Conservation (phyloP, 305 asterid species). For the Fraxinus paxiana region DNA sequence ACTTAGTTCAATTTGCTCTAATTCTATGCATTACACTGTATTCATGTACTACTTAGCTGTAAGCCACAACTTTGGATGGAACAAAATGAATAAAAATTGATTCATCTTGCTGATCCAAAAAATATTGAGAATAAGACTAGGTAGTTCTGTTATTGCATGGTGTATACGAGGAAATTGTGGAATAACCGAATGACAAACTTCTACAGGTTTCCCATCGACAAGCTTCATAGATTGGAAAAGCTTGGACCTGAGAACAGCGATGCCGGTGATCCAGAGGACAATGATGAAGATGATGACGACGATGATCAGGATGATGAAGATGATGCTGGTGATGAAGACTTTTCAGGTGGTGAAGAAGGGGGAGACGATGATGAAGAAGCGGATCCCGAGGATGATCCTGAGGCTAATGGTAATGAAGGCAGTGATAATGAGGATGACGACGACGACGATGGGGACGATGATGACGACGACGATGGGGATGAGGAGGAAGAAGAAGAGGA, state of each 20-base stretch:
- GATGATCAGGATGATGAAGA: constrained; percentile 47
- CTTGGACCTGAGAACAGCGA: constrained; percentile 54
- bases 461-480: constrained; percentile 12
- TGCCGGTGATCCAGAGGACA: constrained; percentile 62
- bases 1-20: not conserved
- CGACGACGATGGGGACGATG: not conserved
- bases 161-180: not conserved
- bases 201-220: constrained; percentile 59
- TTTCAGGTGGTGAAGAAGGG: constrained; percentile 55
- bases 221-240: constrained; percentile 41
- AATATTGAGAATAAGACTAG: not conserved
- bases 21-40: not conserved
- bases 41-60: not conserved
- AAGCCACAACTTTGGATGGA: not conserved
- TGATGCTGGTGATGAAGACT: constrained; percentile 70
- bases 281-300: constrained; percentile 52
- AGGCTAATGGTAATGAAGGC: constrained; percentile 50
- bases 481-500: constrained; percentile 37
- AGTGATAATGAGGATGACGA: constrained; percentile 24
- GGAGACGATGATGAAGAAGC: constrained; percentile 56
- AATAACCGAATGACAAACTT: not conserved
- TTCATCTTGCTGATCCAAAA: not conserved
- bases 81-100: not conserved
- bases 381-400: constrained; percentile 34
- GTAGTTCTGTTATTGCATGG: not conserved